Evolutionary conservation across 2,329 filamentous ascomycete genomes (phyloP).

Genomic region (Fusarium sp.): DNA sequence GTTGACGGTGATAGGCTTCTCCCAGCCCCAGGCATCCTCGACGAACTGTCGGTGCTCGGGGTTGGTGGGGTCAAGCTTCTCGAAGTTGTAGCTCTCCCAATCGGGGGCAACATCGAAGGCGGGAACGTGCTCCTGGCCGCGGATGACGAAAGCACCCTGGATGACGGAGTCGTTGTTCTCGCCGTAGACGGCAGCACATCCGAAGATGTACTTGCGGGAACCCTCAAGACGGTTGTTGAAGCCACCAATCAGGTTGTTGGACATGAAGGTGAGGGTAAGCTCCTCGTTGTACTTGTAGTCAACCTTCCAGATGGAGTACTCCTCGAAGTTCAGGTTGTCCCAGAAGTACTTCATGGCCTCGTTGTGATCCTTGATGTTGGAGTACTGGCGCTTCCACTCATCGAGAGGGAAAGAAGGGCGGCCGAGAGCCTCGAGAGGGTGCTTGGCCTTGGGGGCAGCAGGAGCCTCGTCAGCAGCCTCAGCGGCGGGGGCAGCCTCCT

Average conservation of each 20-base stretch:
- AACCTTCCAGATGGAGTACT: conserved; percentile 94
- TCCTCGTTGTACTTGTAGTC: conserved; percentile 99
- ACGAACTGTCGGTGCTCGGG: conserved; percentile 86
- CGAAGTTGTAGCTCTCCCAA: conserved; percentile 95
- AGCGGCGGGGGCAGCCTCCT: conserved; percentile 47
- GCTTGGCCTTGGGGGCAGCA: conserved; percentile 89
- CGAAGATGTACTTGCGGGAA: conserved; percentile 98
- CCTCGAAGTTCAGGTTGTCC: conserved; percentile 92
- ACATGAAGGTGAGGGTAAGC: conserved; percentile 98
- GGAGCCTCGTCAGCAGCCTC: conserved; percentile 52
- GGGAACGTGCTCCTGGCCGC: conserved; percentile 84
- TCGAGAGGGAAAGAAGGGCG: conserved; percentile 85
- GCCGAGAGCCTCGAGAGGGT: conserved; percentile 86
- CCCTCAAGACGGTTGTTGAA: conserved; percentile 98
- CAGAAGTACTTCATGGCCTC: conserved; percentile 97
- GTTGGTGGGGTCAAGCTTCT: conserved; percentile 92
- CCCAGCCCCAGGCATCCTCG: conserved; percentile 90
- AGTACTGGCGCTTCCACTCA: conserved; percentile 99
- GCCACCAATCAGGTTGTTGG: conserved; percentile 96
- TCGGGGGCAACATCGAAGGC: conserved; percentile 98
- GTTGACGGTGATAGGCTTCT: conserved; percentile 79
- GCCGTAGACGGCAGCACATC: conserved; percentile 88
- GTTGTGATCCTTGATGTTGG: conserved; percentile 84
- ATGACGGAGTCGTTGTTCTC: conserved; percentile 89
- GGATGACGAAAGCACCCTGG: conserved; percentile 92